Evolutionary conservation across 2,329 filamentous ascomycete genomes (phyloP), one percentile per base, ranked within the genome.

Genomic region (Peltaster fructicola): DNA sequence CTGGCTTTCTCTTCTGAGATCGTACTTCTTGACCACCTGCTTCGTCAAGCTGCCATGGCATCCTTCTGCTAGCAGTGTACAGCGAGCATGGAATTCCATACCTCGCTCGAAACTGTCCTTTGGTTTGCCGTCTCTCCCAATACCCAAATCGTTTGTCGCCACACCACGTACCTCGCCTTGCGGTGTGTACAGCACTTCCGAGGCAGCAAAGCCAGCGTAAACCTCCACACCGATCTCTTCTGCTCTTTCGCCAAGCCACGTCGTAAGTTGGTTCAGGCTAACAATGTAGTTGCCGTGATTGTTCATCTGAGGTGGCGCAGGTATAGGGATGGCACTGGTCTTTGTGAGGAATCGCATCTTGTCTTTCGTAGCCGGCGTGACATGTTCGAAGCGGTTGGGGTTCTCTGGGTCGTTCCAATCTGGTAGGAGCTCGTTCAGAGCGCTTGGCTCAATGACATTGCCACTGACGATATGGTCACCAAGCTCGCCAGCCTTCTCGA

Each of bases 221-320:
- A 98, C 69, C 54, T 98, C 88, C 14, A 98, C 88, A 15, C 88
- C 88, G 15, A 90, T 47, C 54, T 95, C 88, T 54, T 98, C 88
- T n/a, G 88, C 88, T 23, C 85, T 70, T 50, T 95, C 88, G 23
- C 80, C 84, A 3, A 98, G 63, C 88, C 88, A 98, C 54, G 85
- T 90, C 29, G 78, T 77, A 45, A 98, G 75, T 52, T 95, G 80
- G 52, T 90, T 95, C 43, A 98, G 57, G 45, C 80, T 91, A 44
- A 98, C 72, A 38, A 98, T 98, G 52, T 90, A 95, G 56, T 98
- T 98, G 38, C 88, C 88, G 44, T 91, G 69, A 50, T 98, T 98
- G 59, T 84, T 71, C 88, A 98, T 98, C 57, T 95, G 88, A 15
- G 88, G 88, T 21, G 88, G 88, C 8, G 74, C 71, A 1, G 85